phyloP scores from a whole-genome alignment of 805 yeast genomes.

The Candida sithepensis region DNA sequence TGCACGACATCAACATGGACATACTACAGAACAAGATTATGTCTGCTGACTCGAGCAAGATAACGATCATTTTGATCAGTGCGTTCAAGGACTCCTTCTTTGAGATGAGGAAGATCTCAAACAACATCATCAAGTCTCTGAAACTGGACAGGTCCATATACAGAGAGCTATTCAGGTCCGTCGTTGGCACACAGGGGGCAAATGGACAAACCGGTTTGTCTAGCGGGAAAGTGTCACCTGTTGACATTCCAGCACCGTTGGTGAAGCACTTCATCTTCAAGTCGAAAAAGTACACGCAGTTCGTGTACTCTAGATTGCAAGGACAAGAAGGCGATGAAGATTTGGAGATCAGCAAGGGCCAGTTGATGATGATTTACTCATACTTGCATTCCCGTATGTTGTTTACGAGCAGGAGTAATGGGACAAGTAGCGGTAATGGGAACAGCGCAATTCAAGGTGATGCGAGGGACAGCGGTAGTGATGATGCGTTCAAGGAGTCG shows the following conservation, averaged over 20 bases:
- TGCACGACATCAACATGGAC: conserved; percentile 26
- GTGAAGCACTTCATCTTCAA: conserved; percentile 82
- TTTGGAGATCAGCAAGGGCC: conserved; percentile 18
- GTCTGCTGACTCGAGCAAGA: conserved; percentile 25
- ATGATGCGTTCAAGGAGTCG: conserved; percentile 11
- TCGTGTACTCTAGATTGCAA: conserved; percentile 31
- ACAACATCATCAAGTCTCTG: conserved; percentile 44
- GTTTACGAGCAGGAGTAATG: conserved; percentile 5
- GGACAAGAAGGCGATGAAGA: conserved; percentile 15
- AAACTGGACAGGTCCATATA: conserved; percentile 33
- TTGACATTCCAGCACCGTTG: conserved; percentile 52
- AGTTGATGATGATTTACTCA: conserved; percentile 27
- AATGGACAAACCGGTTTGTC: conserved; percentile 27
- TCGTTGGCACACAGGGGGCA: conserved; percentile 28
- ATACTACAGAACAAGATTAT: conserved; percentile 8
- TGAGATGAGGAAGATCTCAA: conserved; percentile 62
- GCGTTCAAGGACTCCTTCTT: conserved; percentile 79
- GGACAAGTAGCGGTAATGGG: background rate
- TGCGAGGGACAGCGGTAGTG: background rate
- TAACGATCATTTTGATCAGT: conserved; percentile 47
- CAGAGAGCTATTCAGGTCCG: conserved; percentile 26
- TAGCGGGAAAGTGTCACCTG: conserved; percentile 40
- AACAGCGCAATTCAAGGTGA: background rate
- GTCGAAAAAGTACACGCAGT: conserved; percentile 65
- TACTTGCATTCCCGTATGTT: conserved; percentile 23